Evolutionary conservation across 192 early-diverging fungal genomes (phyloP).

Genomic region (Physocladia obscura): DNA sequence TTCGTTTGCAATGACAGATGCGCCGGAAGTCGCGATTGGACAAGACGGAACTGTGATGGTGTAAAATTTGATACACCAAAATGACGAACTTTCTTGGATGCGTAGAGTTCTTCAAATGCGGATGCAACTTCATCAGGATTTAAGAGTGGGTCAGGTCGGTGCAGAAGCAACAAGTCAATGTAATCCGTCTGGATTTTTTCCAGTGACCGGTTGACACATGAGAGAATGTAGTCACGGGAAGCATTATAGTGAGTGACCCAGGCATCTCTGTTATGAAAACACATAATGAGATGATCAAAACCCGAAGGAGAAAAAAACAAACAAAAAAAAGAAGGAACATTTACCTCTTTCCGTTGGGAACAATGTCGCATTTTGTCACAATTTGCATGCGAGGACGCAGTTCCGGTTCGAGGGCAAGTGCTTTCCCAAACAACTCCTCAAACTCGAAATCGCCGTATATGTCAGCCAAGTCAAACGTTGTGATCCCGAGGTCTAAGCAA

Average conservation of each 20-base stretch:
- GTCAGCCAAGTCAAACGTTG: constrained; percentile 47
- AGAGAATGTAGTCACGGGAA: constrained; percentile 18
- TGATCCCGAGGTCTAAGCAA: constrained; percentile 44
- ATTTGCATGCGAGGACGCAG: constrained; percentile 27
- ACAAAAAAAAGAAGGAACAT: no score
- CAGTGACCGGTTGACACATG: background rate
- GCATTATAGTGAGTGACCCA: constrained; percentile 28
- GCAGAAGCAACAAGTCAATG: constrained; percentile 24
- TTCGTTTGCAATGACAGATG: constrained; percentile 42
- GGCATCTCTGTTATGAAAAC: no score
- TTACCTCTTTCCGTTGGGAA: background rate
- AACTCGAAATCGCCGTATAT: constrained; percentile 42
- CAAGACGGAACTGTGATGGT: constrained; percentile 32
- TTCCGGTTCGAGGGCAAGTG: constrained; percentile 31
- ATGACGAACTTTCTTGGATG: constrained; percentile 63
- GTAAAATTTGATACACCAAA: constrained; percentile 79
- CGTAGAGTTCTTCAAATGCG: constrained; percentile 71
- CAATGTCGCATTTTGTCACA: constrained; percentile 31
- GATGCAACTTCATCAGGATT: constrained; percentile 7
- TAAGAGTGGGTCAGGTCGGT: constrained; percentile 17
- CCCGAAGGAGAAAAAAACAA: no score
- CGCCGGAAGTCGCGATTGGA: constrained; percentile 38
- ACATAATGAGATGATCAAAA: no score
- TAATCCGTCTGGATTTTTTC: constrained; percentile 9
- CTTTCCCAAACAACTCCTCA: constrained; percentile 34